phyloP scores from a whole-genome alignment of 2,329 filamentous ascomycete genomes.

The Pseudocercospora eumusae region DNA sequence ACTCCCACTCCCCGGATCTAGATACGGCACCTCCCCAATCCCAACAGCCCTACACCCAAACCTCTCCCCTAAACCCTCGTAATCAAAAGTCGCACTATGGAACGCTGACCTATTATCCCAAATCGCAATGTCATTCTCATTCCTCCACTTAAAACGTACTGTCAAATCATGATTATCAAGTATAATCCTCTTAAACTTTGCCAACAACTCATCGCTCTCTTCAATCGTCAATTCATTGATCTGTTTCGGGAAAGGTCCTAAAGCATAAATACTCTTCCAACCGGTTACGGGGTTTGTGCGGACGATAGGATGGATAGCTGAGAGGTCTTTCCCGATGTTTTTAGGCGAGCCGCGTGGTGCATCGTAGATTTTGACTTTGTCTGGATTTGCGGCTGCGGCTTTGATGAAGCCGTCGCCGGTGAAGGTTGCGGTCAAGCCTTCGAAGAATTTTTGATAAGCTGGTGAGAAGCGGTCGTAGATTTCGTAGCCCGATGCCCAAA shows the following conservation, averaged over 20 bases:
- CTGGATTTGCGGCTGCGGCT: slow-evolving; percentile 30
- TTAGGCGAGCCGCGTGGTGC: slow-evolving; percentile 31
- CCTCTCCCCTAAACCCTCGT: slow-evolving; percentile 55
- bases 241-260: slow-evolving; percentile 58
- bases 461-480: slow-evolving; percentile 64
- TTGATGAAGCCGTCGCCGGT: slow-evolving; percentile 40
- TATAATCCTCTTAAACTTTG: slow-evolving; percentile 40
- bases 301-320: slow-evolving; percentile 52
- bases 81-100: slow-evolving; percentile 66
- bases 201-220: slow-evolving; percentile 32
- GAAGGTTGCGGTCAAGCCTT: slow-evolving; percentile 59
- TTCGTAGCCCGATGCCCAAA: slow-evolving; percentile 70
- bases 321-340: slow-evolving; percentile 29
- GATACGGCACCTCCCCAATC: slow-evolving; percentile 58
- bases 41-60: slow-evolving; percentile 57
- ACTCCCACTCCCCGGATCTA: slow-evolving; percentile 54
- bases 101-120: slow-evolving; percentile 39
- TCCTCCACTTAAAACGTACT: slow-evolving; percentile 53
- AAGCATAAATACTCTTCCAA: slow-evolving; percentile 62
- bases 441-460: slow-evolving; percentile 60
- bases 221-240: slow-evolving; percentile 53
- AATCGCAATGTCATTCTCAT: slow-evolving; percentile 48
- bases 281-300: slow-evolving; percentile 63
- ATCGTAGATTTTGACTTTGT: slow-evolving; percentile 30
- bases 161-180: slow-evolving; percentile 55